Conservation (phyloP, 768 basidiomycete species). For the Termitomyces sp. region DNA sequence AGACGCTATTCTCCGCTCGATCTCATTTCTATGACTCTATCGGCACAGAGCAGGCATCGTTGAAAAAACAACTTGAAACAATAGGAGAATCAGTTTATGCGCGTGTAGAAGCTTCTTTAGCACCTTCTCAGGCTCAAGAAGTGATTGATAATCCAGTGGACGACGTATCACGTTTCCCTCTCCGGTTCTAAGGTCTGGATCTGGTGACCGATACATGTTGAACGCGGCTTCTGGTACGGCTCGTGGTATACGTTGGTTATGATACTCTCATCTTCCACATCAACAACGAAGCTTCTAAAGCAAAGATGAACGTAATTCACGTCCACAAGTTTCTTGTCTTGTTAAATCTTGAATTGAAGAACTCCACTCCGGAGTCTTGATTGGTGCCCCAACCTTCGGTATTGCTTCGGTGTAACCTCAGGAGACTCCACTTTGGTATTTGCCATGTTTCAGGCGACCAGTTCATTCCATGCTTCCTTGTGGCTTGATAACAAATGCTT, state of each 20-base stretch:
- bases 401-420: neutral
- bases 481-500: neutral
- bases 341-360: neutral
- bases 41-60: neutral
- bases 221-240: no score
- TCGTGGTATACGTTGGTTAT: neutral
- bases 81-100: no score
- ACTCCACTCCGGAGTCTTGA: neutral
- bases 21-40: neutral
- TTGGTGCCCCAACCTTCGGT: no score
- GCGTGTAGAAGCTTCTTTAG: neutral
- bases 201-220: no score
- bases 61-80: neutral
- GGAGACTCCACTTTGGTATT: neutral
- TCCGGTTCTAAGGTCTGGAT: constrained; percentile 1
- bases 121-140: neutral
- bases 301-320: constrained; percentile 1
- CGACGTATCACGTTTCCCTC: neutral
- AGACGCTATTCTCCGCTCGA: neutral
- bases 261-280: neutral
- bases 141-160: neutral
- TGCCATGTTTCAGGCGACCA: neutral
- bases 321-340: neutral
- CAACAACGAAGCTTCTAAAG: neutral
- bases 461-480: neutral